phyloP scores from a whole-genome alignment of 2,329 filamentous ascomycete genomes.

The Berkeleyomyces basicola region DNA sequence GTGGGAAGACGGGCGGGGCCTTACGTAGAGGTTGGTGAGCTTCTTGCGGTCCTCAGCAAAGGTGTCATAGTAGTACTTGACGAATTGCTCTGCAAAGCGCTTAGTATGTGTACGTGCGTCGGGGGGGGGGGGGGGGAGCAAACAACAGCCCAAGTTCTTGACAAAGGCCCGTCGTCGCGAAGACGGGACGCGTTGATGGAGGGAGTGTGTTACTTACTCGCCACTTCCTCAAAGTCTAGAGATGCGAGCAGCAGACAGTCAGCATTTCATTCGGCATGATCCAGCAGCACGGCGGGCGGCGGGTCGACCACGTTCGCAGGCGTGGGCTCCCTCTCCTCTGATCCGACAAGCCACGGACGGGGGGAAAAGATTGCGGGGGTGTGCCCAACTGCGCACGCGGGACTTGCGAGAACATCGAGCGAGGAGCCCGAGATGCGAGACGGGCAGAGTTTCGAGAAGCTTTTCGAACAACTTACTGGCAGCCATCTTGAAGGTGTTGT shows the following conservation, averaged over 20 bases:
- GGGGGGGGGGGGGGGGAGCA: not conserved
- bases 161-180: too few species aligned
- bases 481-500: constrained; percentile 20
- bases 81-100: constrained; percentile 55
- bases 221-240: constrained; percentile 29
- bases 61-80: constrained; percentile 75
- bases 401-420: too few species aligned
- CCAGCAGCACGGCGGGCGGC: not conserved
- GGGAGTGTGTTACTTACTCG: constrained; percentile 25
- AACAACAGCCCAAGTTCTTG: not conserved
- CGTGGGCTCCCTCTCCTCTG: too few species aligned
- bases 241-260: not conserved
- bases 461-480: constrained; percentile 18
- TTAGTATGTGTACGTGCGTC: not conserved
- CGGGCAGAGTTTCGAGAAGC: not conserved
- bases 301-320: not conserved
- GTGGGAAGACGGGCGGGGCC: too few species aligned
- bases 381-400: too few species aligned
- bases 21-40: constrained; percentile 65
- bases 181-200: not conserved
- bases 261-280: not conserved
- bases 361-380: too few species aligned
- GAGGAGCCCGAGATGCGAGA: too few species aligned
- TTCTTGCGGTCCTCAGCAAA: constrained; percentile 58
- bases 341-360: too few species aligned